Evolutionary conservation across 2,329 filamentous ascomycete genomes (phyloP).

Genomic region (Colletotrichum sojae): DNA sequence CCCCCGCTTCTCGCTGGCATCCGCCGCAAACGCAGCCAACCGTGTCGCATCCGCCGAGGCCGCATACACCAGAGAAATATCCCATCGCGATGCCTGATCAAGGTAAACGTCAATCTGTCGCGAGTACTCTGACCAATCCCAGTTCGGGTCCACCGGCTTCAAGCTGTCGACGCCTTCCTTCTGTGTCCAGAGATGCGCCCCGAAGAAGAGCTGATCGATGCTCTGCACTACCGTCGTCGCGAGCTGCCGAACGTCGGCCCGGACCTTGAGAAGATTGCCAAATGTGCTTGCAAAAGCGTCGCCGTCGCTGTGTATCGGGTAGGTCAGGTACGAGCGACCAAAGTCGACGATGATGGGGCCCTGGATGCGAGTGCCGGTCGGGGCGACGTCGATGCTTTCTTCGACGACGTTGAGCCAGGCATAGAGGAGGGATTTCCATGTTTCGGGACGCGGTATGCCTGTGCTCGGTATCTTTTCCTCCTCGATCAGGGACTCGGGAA

Average conservation of each 20-base stretch:
- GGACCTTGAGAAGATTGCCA: constrained; percentile 50
- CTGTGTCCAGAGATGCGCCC: constrained; percentile 49
- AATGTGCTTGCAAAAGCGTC: constrained; percentile 49
- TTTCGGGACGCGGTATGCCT: constrained; percentile 44
- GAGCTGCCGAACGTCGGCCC: constrained; percentile 47
- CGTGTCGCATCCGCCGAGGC: constrained; percentile 48
- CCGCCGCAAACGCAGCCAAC: constrained; percentile 38
- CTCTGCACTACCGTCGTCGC: constrained; percentile 46
- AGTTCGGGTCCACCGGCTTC: constrained; percentile 45
- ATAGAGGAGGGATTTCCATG: constrained; percentile 48
- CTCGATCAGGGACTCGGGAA: constrained; percentile 48
- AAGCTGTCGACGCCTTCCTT: constrained; percentile 47
- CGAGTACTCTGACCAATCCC: constrained; percentile 47
- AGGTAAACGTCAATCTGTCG: constrained; percentile 50
- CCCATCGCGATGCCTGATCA: constrained; percentile 44
- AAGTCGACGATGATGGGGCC: constrained; percentile 47
- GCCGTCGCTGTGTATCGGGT: constrained; percentile 53
- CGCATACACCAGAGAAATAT: constrained; percentile 47
- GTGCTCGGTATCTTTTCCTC: constrained; percentile 45
- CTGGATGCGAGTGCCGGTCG: constrained; percentile 36
- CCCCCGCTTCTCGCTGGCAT: constrained; percentile 27
- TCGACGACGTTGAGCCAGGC: constrained; percentile 44
- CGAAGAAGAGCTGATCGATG: constrained; percentile 46
- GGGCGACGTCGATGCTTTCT: constrained; percentile 23
- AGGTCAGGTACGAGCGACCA: constrained; percentile 54